A percentile compares a stretch with the other conserved stretches of the same genome.
phyloP scores from a whole-genome alignment of 1,139 yeast genomes.

The Pichia terricola region DNA sequence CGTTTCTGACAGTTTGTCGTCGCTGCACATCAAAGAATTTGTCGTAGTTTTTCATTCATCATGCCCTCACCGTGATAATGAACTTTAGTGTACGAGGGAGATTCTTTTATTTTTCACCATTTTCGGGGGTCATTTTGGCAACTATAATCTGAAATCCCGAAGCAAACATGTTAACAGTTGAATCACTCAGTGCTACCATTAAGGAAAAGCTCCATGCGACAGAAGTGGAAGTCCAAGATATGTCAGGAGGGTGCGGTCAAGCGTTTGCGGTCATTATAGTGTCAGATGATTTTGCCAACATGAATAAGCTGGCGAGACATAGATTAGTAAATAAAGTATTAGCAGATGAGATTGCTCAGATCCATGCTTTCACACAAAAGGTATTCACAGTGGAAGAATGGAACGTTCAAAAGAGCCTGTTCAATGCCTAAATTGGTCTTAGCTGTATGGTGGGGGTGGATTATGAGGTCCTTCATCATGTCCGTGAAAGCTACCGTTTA shows the following conservation, averaged over 20 bases:
- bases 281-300: conserved; percentile 64
- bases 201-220: conserved; percentile 41
- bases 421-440: conserved; percentile 5
- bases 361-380: conserved; percentile 94
- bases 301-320: conserved; percentile 79
- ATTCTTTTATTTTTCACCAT: no score
- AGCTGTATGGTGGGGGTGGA: background rate
- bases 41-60: no score
- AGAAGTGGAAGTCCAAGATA: conserved; percentile 56
- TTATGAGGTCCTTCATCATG: no score
- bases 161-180: conserved; percentile 27
- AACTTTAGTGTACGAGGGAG: no score
- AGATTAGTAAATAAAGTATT: conserved; percentile 73
- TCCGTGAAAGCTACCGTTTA: no score
- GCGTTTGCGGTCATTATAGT: conserved; percentile 84
- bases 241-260: conserved; percentile 82
- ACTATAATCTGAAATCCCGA: no score
- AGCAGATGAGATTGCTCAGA: conserved; percentile 70
- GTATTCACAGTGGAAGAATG: conserved; percentile 70
- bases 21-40: no score
- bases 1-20: no score
- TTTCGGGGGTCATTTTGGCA: no score
- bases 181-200: conserved; percentile 37
- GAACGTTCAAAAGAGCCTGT: conserved; percentile 30
- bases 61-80: no score